These are phyloP conservation scores for Penicillium thymicola DNA, from an alignment of 2,329 filamentous ascomycete species.

Conservation along the genomic window DNA sequence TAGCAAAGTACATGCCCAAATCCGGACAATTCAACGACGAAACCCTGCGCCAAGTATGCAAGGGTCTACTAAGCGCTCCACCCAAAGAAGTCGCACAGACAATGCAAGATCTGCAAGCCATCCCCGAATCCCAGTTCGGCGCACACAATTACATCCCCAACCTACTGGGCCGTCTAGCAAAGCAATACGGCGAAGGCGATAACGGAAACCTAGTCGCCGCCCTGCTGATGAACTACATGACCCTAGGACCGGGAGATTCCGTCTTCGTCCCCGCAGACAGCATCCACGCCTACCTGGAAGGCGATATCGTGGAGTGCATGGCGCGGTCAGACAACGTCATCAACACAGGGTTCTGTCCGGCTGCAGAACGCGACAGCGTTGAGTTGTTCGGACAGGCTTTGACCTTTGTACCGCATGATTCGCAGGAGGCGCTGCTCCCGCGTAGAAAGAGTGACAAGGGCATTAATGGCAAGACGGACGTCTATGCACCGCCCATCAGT, in stretches of 20 bases:
- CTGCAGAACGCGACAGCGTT: conserved; percentile 60
- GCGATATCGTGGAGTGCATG: conserved; percentile 78
- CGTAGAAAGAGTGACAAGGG: conserved; percentile 51
- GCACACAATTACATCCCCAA: conserved; percentile 58
- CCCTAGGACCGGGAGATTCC: conserved; percentile 62
- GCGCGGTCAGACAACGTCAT: conserved; percentile 71
- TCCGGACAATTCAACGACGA: conserved; percentile 54
- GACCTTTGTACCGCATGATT: conserved; percentile 61
- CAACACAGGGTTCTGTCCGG: conserved; percentile 70
- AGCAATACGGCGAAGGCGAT: conserved; percentile 63
- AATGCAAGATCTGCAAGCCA: conserved; percentile 50
- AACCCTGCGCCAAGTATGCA: conserved; percentile 55
- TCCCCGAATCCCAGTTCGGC: conserved; percentile 51
- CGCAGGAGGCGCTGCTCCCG: conserved; percentile 56
- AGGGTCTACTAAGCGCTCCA: conserved; percentile 52
- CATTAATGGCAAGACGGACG: conserved; percentile 57
- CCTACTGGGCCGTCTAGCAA: conserved; percentile 62
- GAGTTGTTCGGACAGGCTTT: conserved; percentile 62
- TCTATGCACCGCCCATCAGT: conserved; percentile 65
- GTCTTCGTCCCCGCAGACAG: conserved; percentile 71
- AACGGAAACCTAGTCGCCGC: conserved; percentile 67
- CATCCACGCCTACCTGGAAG: conserved; percentile 69
- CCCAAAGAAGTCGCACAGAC: conserved; percentile 53
- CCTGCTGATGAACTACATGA: conserved; percentile 71
- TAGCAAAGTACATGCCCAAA: conserved; percentile 54